These are phyloP conservation scores for Fusarium sp. DNA, from an alignment of 2,329 filamentous ascomycete species.

Conservation along the genomic window DNA sequence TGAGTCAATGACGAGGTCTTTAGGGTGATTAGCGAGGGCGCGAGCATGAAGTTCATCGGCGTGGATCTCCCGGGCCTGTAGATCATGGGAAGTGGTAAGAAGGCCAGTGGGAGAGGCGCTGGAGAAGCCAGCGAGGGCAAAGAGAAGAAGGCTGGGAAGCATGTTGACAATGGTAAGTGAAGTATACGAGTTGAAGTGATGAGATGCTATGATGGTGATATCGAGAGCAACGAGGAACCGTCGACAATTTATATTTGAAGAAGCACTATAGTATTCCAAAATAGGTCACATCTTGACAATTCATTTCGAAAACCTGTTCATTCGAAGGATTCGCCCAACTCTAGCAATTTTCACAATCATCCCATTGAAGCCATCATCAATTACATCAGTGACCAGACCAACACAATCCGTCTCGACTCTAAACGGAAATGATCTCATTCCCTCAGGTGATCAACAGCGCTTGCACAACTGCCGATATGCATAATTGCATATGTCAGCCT, in stretches of 20 bases:
- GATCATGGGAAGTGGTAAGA: not conserved
- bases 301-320: not conserved
- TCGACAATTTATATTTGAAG: not conserved
- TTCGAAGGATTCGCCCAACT: not conserved
- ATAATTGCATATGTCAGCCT: not conserved
- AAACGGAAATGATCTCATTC: not conserved
- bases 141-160: not conserved
- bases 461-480: not conserved
- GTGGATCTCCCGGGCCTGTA: not conserved
- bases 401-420: not conserved
- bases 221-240: fast-evolving
- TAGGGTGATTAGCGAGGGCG: fast-evolving
- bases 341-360: not conserved
- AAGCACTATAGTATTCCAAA: fast-evolving
- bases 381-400: not conserved
- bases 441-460: not conserved
- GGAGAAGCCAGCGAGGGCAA: not conserved
- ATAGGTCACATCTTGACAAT: not conserved
- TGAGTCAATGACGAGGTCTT: not conserved
- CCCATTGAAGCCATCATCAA: not conserved
- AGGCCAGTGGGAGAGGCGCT: not conserved
- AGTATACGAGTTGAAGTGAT: not conserved
- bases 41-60: not conserved
- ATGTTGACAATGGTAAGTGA: not conserved
- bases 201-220: not conserved